Evolutionary conservation across 1,284 basidiomycete genomes (phyloP), one percentile per base, ranked within the genome.

Genomic region (Pseudozyma pruni): DNA sequence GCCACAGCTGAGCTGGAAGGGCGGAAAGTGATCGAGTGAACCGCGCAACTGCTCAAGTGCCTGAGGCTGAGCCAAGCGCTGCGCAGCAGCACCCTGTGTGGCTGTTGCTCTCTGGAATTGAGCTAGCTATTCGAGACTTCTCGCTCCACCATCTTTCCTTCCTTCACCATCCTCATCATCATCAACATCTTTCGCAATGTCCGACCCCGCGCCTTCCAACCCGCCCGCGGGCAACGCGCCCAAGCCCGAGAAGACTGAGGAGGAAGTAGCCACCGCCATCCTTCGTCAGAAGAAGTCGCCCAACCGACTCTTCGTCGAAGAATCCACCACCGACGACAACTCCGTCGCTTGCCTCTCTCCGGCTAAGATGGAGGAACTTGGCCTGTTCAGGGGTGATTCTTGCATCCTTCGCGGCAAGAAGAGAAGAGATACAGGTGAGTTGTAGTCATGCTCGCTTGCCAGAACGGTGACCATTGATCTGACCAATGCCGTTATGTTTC

Each of bases 311-410:
- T 82, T 81, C 33, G 79, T 83, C n/a, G 81, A 83, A 20, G 81
- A 83, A 58, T 63, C 81, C 14, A 81, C 78, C 22, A 81, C 81
- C 6, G 81, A 83, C 47, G 81, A 83, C 61, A 82, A 82, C 72
- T 84, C 83, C 89, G 94, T 97, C 72, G 94, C 94, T 45, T 94
- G 92, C 37, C 87, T 98, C 40, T 93, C 95, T 85, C 93, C 95
- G 48, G 90, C 90, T 35, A 98, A 96, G 45, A 98, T 98, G 95
- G 96, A 98, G 84, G 85, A 88, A 19, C 89, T 99, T 43, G 89
- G 90, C 59, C 88, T 99, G 49, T 99, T 98, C 88, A 89, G 93
- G 58, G 94, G 94, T 43, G 94, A 97, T 83, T 95, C 79, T 8
- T 56, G 78, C n/a, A 49, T 82, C 8, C 50, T 80, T 35, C 61